phyloP scores from a whole-genome alignment of 2,329 filamentous ascomycete genomes.

The Hortaea sp. region DNA sequence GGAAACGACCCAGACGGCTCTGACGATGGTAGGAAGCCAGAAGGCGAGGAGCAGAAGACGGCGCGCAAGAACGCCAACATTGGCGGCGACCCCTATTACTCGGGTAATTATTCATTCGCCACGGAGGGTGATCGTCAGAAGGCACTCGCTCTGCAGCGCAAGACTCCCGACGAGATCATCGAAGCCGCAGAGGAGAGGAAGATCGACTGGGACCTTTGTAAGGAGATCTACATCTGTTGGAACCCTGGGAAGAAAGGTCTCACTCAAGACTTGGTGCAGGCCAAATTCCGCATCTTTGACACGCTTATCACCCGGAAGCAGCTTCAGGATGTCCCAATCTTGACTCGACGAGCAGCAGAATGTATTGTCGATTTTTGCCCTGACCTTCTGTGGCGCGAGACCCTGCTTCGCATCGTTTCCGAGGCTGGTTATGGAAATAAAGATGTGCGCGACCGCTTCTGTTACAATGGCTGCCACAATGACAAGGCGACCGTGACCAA shows the following conservation, averaged over 20 bases:
- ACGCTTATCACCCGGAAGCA: conserved; percentile 24
- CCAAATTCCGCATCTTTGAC: conserved; percentile 22
- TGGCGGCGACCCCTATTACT: conserved; percentile 19
- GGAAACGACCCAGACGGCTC: conserved; percentile 1
- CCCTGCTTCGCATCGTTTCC: conserved; percentile 23
- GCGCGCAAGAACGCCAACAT: conserved; percentile 3
- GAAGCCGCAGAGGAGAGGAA: conserved; percentile 17
- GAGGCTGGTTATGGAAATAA: conserved; percentile 24
- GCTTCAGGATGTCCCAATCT: conserved; percentile 15
- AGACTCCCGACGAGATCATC: conserved; percentile 18
- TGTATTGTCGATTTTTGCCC: conserved; percentile 29
- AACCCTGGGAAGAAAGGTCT: conserved; percentile 24
- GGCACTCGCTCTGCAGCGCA: conserved; percentile 4
- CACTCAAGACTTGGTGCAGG: conserved; percentile 21
- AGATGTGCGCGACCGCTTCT: conserved; percentile 24
- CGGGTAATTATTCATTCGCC: conserved; percentile 21
- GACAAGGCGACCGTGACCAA: conserved; percentile 28
- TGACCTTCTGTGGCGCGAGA: conserved; percentile 24
- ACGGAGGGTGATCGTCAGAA: conserved; percentile 4
- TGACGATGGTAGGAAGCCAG: neutral
- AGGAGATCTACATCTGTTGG: conserved; percentile 22
- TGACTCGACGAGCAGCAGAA: conserved; percentile 22
- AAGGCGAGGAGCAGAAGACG: neutral
- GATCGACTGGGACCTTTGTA: conserved; percentile 14
- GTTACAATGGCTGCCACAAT: conserved; percentile 24